Base-by-base conservation (phyloP, 2,329 filamentous ascomycete genomes). In the Mycosphaerella arachidis region DNA sequence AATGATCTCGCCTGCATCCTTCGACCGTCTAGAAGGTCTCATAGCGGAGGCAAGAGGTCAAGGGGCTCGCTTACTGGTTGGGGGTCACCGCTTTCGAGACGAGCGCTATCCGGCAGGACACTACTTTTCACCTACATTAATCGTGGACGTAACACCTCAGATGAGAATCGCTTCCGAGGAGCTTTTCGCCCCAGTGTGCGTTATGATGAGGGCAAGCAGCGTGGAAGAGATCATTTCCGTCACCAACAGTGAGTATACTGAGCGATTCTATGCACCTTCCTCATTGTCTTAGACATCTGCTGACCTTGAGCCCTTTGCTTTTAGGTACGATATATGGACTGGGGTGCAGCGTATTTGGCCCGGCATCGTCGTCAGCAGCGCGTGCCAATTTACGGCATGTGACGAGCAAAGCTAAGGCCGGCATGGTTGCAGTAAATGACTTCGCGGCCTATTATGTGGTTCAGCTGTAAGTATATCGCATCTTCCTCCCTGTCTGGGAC, bases 381-480 rank as follows among this genome's bases (percentile, higher is more conserved):
- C 81, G 84, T 58, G 79, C 80, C 1, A 82, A 85, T 53, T 79
- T 96, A 1, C 75, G 82, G 16, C 78, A 78, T 16, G 85, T 95
- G 30, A 85, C 93, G 1, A 76, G 76, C 20, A 84, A 85, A 27
- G 81, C 97, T 55, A 85, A 88, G 63, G 86, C 89, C 0, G 94
- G 94, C 48, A 97, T 96, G 89, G 90, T 97, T 0, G 86, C 91
- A 27, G 85, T 99, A 67, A 99, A 99, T 73, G 94, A 99, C 77
- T 99, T 99, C 71, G 94, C 88, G 20, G 33, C 86, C 30, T 97
- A 87, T 75, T 99, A 99, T 72, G 91, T 93, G 55, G 92, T 96
- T 7, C 92, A 96, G 76, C 78, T 99, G 24, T 24, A 24, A 24
- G 24, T 3, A 24, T 24, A 24, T 24, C 24, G 24, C 24, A 24